A percentile compares a stretch with the other conserved stretches of the same genome.
Conservation (phyloP, 306 rosid species). For the Pueraria montana region DNA sequence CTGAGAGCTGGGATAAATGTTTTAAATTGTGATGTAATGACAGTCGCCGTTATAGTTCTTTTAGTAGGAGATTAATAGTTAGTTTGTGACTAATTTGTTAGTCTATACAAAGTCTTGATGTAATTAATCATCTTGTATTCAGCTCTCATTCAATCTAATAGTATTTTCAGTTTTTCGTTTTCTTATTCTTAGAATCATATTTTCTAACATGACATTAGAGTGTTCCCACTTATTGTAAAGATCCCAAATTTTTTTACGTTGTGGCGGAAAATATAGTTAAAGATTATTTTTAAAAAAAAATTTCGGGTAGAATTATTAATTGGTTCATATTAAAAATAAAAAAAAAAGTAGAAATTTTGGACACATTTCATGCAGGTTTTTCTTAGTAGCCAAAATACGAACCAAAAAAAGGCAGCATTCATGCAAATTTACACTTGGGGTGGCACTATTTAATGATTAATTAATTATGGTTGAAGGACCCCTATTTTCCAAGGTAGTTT, state of each 20-base stretch:
- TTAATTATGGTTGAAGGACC: not conserved
- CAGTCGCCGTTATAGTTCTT: not conserved
- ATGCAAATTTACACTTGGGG: constrained; percentile 9
- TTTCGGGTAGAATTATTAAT: not conserved
- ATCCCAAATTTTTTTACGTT: too few relatives aligned
- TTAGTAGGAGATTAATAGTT: not conserved
- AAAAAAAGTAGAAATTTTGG: not conserved
- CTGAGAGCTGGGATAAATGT: not conserved
- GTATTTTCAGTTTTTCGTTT: not conserved
- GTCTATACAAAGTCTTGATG: not conserved
- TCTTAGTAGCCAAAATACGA: not conserved
- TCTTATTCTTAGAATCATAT: not conserved
- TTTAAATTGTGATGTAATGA: not conserved
- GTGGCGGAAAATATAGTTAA: too few relatives aligned
- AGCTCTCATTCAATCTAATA: not conserved
- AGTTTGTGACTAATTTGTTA: not conserved
- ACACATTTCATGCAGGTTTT: constrained; percentile 42
- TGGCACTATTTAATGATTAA: not conserved
- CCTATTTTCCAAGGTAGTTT: constrained; percentile 27
- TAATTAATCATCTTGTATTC: not conserved
- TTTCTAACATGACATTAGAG: too few relatives aligned
- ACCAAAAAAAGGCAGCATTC: not conserved
- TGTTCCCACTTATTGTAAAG: too few relatives aligned
- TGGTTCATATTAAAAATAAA: constrained; percentile 13
- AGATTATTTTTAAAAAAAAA: too few relatives aligned